Conservation (phyloP, 2,329 filamentous ascomycete genomes). For the Albifimbria verrucaria region DNA sequence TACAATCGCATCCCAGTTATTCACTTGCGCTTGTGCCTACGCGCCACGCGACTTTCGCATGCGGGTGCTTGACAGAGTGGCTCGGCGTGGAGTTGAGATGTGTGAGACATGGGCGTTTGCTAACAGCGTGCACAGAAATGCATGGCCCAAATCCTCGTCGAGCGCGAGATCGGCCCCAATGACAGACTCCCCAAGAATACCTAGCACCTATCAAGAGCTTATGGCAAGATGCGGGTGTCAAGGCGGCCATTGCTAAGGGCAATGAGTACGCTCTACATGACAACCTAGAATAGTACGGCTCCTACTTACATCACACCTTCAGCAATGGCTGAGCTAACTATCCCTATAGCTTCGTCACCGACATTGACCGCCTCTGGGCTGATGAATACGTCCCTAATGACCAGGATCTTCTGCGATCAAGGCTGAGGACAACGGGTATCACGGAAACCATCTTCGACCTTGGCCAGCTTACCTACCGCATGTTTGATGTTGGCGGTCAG, state of each 20-base stretch:
- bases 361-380: slow-evolving; percentile 71
- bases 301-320: neutral
- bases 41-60: neutral
- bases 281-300: slow-evolving; percentile 83
- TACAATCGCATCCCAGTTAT: slow-evolving; percentile 8
- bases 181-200: slow-evolving; percentile 78
- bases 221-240: slow-evolving; percentile 82
- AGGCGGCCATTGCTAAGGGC: slow-evolving; percentile 83
- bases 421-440: slow-evolving; percentile 90
- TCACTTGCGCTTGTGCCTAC: slow-evolving; percentile 2
- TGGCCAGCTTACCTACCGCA: slow-evolving; percentile 88
- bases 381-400: slow-evolving; percentile 84
- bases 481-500: slow-evolving; percentile 94
- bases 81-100: slow-evolving; percentile 1
- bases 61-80: neutral
- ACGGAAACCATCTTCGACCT: slow-evolving; percentile 93
- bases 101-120: slow-evolving; percentile 25
- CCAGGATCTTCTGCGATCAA: slow-evolving; percentile 88
- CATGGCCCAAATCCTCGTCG: slow-evolving; percentile 72
- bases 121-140: slow-evolving; percentile 59
- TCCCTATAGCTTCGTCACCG: slow-evolving; percentile 70
- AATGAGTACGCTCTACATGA: slow-evolving; percentile 97
- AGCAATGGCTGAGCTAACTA: slow-evolving; percentile 17
- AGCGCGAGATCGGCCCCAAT: slow-evolving; percentile 78
- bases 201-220: slow-evolving; percentile 77